These are phyloP conservation scores for Talaromyces sp. DNA, from an alignment of 2,329 filamentous ascomycete genomes.

Conservation along the genomic window DNA sequence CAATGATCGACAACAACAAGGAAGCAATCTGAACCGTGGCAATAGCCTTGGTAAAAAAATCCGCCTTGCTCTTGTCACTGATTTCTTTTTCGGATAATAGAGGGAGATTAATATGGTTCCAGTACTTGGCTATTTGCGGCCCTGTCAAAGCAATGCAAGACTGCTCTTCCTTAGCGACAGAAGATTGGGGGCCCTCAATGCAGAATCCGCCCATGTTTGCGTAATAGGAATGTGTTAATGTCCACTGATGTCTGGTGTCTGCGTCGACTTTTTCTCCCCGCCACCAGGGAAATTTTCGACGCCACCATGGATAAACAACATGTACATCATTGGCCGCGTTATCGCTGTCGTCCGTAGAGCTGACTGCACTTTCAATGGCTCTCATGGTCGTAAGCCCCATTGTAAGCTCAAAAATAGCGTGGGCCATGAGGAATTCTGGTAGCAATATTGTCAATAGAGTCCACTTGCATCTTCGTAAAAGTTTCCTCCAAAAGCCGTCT, in stretches of 20 bases:
- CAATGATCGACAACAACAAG: not conserved
- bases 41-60: not conserved
- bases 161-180: not conserved
- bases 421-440: not conserved
- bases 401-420: not conserved
- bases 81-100: not conserved
- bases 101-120: not conserved
- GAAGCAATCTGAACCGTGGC: not conserved
- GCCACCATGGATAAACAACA: not conserved
- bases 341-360: not conserved
- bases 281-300: not conserved
- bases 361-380: not conserved
- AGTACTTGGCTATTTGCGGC: not conserved
- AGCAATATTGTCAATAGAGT: not conserved
- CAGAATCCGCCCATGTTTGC: not conserved
- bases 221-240: not conserved
- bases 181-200: not conserved
- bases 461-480: not conserved
- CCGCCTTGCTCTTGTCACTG: not conserved
- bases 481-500: not conserved
- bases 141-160: not conserved
- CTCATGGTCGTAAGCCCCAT: not conserved
- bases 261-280: not conserved
- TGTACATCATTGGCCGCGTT: not conserved
- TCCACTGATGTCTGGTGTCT: not conserved